Evolutionary conservation across 768 basidiomycete species (phyloP).

Genomic region (Pholiota microspora): DNA sequence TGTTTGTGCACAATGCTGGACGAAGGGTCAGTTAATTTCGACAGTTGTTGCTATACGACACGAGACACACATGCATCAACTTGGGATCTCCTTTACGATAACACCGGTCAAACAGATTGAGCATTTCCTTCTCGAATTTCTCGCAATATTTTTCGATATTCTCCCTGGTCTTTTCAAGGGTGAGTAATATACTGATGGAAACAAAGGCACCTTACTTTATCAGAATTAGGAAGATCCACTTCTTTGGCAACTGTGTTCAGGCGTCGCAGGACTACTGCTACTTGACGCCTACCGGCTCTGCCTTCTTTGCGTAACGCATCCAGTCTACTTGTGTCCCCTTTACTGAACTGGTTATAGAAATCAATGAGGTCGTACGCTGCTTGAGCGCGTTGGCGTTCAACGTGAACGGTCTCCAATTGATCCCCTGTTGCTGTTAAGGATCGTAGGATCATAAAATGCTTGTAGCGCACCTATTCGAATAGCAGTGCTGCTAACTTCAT

Average conservation of each 20-base stretch:
- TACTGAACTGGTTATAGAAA: conserved; percentile 90
- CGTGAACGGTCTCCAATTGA: conserved; percentile 92
- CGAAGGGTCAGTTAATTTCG: conserved; percentile 2
- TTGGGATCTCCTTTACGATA: conserved; percentile 98
- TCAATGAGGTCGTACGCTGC: conserved; percentile 93
- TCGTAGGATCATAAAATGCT: neutral
- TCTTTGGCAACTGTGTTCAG: conserved; percentile 89
- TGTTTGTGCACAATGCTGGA: conserved; percentile 96
- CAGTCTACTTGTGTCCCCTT: conserved; percentile 71
- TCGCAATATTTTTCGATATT: conserved; percentile 97
- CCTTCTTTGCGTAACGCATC: conserved; percentile 86
- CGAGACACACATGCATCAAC: conserved; percentile 86
- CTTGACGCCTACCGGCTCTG: conserved; percentile 81
- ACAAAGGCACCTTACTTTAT: conserved; percentile 77
- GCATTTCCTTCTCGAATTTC: conserved; percentile 98
- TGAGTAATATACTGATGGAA: no score
- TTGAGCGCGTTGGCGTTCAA: conserved; percentile 88
- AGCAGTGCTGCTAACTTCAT: conserved; percentile 90
- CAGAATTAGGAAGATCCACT: conserved; percentile 82
- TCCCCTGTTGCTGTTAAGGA: conserved; percentile 59
- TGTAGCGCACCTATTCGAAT: conserved; percentile 77
- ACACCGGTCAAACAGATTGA: conserved; percentile 91
- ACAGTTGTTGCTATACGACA: neutral
- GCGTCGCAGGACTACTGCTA: conserved; percentile 83
- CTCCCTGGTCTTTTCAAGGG: conserved; percentile 76